These are phyloP conservation scores for Phytophthora cryptogea DNA, from an alignment of 352 stramenopile species.

Conservation along the genomic window DNA sequence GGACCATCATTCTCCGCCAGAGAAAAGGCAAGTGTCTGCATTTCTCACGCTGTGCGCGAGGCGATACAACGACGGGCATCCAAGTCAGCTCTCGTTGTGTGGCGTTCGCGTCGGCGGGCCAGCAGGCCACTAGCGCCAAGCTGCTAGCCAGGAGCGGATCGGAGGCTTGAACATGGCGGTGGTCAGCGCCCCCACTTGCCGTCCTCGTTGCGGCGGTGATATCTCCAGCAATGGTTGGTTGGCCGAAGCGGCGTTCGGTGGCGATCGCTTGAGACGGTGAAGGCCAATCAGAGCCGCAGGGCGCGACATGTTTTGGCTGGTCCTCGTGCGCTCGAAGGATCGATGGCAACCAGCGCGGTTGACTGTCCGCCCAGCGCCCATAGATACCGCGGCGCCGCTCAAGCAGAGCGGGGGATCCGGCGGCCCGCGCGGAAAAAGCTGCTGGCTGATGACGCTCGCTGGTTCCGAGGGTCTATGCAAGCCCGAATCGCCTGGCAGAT, in stretches of 20 bases:
- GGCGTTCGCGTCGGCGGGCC: constrained; percentile 18
- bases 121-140: background rate
- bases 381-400: constrained; percentile 7
- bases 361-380: constrained; percentile 13
- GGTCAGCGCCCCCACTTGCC: constrained; percentile 3
- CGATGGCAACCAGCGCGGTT: constrained; percentile 1
- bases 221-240: constrained; percentile 7
- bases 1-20: constrained; percentile 16
- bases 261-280: constrained; percentile 15
- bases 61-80: constrained; percentile 8
- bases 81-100: background rate
- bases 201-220: background rate
- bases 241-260: background rate
- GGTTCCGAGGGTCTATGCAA: constrained; percentile 24
- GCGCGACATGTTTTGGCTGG: constrained; percentile 25
- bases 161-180: constrained; percentile 8
- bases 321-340: background rate
- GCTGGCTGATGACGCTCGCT: constrained; percentile 14
- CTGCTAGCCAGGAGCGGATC: constrained; percentile 9
- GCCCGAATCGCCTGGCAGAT: constrained; percentile 27
- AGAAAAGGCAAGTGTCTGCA: constrained; percentile 7
- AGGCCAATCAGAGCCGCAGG: constrained; percentile 9
- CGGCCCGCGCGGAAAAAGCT: constrained; percentile 13
- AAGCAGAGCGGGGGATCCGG: constrained; percentile 2
- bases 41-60: constrained; percentile 30